Percentiles rank a stretch among this genome's conserved stretches.
These are phyloP conservation scores for Camelina laxa DNA, from an alignment of 345 rosid species.

Conservation along the genomic window DNA sequence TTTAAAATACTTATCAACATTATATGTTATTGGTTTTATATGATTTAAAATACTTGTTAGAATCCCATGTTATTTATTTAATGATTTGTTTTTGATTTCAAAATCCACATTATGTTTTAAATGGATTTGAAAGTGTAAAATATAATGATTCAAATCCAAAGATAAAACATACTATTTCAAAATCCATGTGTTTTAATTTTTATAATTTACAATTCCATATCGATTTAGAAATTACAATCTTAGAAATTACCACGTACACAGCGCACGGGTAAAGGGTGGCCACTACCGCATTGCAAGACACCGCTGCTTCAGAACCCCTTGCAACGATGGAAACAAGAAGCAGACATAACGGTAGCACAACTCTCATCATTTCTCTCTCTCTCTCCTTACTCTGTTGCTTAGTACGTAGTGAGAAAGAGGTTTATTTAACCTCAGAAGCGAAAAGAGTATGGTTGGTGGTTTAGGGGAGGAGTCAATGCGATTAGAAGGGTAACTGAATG, in stretches of 20 bases:
- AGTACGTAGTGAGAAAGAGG: neutral
- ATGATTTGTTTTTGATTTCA: no score
- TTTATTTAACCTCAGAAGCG: slow-evolving; percentile 11
- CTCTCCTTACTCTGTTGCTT: neutral
- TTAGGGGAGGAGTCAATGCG: slow-evolving; percentile 18
- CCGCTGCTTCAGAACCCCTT: slow-evolving; percentile 14
- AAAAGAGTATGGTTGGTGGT: slow-evolving; percentile 1
- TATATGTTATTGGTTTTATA: no score
- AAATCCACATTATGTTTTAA: no score
- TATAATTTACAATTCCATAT: no score
- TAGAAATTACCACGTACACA: slow-evolving; percentile 21
- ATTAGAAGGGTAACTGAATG: slow-evolving; percentile 15
- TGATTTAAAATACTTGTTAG: no score
- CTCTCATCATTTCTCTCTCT: slow-evolving; percentile 23
- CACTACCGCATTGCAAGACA: slow-evolving; percentile 26
- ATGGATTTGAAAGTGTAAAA: no score
- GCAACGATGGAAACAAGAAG: slow-evolving; percentile 4
- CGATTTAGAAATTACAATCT: no score
- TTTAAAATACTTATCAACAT: no score
- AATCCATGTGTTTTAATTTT: no score
- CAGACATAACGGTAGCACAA: slow-evolving; percentile 12
- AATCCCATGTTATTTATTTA: no score
- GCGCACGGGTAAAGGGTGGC: slow-evolving; percentile 25
- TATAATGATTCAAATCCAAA: no score
- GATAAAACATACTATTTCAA: no score